Conservation (phyloP, 805 yeast genomes). For the Saccharomyces eubayanus region DNA sequence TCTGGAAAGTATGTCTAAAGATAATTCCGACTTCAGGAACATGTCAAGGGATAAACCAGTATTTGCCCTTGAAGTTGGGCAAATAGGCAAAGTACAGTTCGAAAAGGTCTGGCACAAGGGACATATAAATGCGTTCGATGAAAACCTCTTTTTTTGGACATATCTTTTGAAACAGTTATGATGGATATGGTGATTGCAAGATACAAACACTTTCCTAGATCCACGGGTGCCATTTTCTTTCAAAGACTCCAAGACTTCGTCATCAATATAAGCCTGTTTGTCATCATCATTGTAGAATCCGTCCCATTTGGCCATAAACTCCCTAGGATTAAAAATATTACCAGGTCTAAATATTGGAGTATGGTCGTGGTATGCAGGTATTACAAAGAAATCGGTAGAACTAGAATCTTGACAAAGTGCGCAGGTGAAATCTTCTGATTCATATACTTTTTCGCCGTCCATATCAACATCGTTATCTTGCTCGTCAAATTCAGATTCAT, state of each 20-base stretch:
- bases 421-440: constrained; percentile 36
- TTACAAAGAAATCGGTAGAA: constrained; percentile 44
- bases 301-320: constrained; percentile 25
- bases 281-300: constrained; percentile 25
- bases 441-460: constrained; percentile 26
- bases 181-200: constrained; percentile 95
- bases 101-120: constrained; percentile 82
- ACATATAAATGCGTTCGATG: constrained; percentile 69
- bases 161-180: constrained; percentile 64
- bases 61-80: constrained; percentile 8
- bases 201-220: constrained; percentile 40
- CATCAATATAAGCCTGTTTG: constrained; percentile 15
- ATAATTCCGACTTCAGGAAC: constrained; percentile 4
- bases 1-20: constrained; percentile 8
- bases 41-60: constrained; percentile 7
- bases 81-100: constrained; percentile 26
- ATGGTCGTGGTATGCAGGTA: constrained; percentile 43
- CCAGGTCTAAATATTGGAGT: constrained; percentile 43
- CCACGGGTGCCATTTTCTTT: constrained; percentile 12
- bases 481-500: constrained; percentile 31
- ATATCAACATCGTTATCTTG: constrained; percentile 39
- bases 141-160: constrained; percentile 50
- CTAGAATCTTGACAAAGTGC: constrained; percentile 53
- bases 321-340: constrained; percentile 21
- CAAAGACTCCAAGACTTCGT: constrained; percentile 12